phyloP scores from a whole-genome alignment of 73 alveolate genomes.

The Symbiodinium pilosum region DNA sequence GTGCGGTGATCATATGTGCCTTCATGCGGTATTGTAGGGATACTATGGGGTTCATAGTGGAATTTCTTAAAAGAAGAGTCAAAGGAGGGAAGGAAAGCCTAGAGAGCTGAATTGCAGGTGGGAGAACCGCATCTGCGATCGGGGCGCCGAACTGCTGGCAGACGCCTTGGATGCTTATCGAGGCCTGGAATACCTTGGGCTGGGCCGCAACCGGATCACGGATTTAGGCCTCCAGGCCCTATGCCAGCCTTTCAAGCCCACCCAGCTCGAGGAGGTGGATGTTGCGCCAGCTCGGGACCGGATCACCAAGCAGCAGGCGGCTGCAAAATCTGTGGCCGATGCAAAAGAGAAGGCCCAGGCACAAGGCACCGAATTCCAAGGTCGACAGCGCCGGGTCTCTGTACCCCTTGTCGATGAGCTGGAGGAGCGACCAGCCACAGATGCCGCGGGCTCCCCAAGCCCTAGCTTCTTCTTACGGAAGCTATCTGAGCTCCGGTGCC shows the following conservation, averaged over 20 bases:
- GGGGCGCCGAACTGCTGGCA: conserved; percentile 72
- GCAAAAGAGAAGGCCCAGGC: neutral
- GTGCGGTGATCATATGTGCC: neutral
- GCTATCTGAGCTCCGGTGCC: conserved; percentile 67
- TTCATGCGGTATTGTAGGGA: too few species aligned
- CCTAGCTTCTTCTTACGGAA: conserved; percentile 28
- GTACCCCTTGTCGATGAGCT: conserved; percentile 54
- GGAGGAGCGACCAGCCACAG: neutral
- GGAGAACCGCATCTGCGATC: conserved; percentile 86
- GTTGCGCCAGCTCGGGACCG: conserved; percentile 65
- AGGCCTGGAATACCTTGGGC: conserved; percentile 27
- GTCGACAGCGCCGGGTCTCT: conserved; percentile 46
- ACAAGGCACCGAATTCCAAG: conserved; percentile 34
- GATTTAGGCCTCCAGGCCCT: conserved; percentile 37
- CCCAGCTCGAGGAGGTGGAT: neutral
- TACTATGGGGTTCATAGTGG: too few species aligned
- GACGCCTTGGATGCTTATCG: conserved; percentile 74
- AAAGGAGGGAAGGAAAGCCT: conserved; percentile 13
- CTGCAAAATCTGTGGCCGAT: neutral
- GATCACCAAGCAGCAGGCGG: conserved; percentile 77
- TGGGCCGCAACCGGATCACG: conserved; percentile 82
- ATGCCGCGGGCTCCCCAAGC: conserved; percentile 6
- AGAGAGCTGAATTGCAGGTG: conserved; percentile 25
- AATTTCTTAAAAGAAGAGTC: neutral
- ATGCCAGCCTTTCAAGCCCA: conserved; percentile 49